Evolutionary conservation across 352 stramenopile genomes (phyloP), one percentile per base, ranked within the genome.

Genomic region (Halophytophthora polymorphica): DNA sequence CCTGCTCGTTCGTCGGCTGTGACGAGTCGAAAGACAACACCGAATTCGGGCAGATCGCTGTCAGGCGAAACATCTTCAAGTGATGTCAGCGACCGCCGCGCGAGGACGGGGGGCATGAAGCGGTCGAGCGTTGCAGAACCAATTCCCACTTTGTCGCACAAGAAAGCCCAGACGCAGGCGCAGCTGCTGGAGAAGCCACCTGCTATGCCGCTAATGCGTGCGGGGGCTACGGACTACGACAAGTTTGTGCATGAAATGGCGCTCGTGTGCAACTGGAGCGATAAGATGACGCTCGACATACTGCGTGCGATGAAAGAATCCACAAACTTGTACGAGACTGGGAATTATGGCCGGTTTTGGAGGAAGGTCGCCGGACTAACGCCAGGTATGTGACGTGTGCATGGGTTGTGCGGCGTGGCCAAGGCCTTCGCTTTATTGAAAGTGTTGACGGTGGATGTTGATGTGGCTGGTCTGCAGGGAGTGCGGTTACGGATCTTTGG

Each of bases 281-380:
- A 73, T 17, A 63, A 69, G 13, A 44, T 62, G 19, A 60, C 69
- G 19, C 56, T 63, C 36, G 56, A 58, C 14, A 39, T 83, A 7
- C 58, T 76, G n/a, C 44, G 35, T 2, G 57, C 49, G 31, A 80
- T 83, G 66, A 60, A 76, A 11, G 48, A 61, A 21, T 73, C 50
- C 8, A 65, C 80, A 19, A 40, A 66, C 8, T 39, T 83, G 31
- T 83, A 83, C 34, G 60, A 55, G n/a, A 49, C 49, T 14, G 71
- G 63, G 41, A 74, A 69, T 47, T 45, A 78, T 31, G 59, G 71
- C 40, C 53, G 50, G 17, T 83, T 83, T 43, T 77, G 65, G 38
- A 19, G 46, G 6, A 62, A 56, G 18, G 55, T 83, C 31, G 55
- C 58, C 58, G 61, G 63, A 13, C 40, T 61, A 38, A 72, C 56